Evolutionary conservation across 2,329 filamentous ascomycete genomes (phyloP).

Genomic region (Aspergillus neotritici): DNA sequence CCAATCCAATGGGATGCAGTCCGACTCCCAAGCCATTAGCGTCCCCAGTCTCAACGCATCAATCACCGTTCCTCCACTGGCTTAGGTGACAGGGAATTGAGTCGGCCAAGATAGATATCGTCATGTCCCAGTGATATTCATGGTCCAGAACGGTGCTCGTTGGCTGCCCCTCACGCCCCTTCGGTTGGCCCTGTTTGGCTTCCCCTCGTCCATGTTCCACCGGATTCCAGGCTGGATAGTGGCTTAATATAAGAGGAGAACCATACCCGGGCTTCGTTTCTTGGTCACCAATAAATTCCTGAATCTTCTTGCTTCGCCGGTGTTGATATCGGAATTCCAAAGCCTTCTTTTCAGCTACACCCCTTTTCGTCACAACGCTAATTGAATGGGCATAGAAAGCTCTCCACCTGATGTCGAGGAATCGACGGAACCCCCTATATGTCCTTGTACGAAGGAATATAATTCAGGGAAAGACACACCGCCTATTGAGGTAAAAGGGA

Average conservation of each 20-base stretch:
- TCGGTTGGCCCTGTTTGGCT: conserved; percentile 3
- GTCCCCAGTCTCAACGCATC: neutral
- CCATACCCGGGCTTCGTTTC: no score
- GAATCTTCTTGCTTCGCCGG: no score
- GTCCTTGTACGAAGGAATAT: conserved; percentile 27
- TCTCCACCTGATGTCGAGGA: conserved; percentile 37
- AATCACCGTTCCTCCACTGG: conserved; percentile 3
- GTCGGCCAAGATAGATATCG: conserved; percentile 15
- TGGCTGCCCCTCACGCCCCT: conserved; percentile 12
- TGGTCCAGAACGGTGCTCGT: conserved; percentile 6
- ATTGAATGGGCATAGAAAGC: conserved; percentile 40
- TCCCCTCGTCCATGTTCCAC: neutral
- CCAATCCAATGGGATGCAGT: conserved; percentile 4
- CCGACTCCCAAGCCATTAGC: conserved; percentile 12
- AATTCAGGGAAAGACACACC: conserved; percentile 16
- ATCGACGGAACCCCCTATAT: conserved; percentile 38
- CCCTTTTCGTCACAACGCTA: conserved; percentile 6
- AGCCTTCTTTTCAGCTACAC: neutral
- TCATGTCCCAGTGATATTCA: conserved; percentile 7
- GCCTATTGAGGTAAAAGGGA: conserved; percentile 14
- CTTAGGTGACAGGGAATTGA: conserved; percentile 8
- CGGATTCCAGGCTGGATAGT: no score
- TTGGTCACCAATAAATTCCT: no score
- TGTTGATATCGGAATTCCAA: neutral
- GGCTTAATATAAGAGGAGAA: no score